Evolutionary conservation across 441 rosid genomes (phyloP).

Genomic region (Pelargonium australe): DNA sequence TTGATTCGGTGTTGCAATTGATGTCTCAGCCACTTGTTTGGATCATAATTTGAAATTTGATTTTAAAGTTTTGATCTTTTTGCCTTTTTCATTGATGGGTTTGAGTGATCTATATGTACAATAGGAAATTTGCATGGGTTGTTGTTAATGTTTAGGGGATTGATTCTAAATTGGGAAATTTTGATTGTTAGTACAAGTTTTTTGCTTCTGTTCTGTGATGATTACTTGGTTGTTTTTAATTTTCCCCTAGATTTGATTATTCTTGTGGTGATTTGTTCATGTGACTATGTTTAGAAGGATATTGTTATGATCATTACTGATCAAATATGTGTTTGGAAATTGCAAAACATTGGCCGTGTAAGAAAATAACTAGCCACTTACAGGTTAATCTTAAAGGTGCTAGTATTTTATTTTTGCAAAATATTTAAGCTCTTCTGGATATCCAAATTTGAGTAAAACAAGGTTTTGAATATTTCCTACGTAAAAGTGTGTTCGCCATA

Average conservation of each 20-base stretch:
- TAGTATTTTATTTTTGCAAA: not conserved
- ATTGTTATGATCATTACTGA: not conserved
- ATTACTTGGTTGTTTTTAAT: not conserved
- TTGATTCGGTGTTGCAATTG: no score
- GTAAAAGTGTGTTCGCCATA: not conserved
- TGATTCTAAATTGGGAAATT: constrained; percentile 6
- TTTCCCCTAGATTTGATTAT: not conserved
- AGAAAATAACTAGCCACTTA: not conserved
- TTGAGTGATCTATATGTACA: not conserved
- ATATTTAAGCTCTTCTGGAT: not conserved
- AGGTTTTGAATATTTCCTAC: not conserved
- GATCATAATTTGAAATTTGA: not conserved
- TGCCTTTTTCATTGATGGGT: not conserved
- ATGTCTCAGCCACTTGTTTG: not conserved
- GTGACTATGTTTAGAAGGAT: constrained; percentile 1
- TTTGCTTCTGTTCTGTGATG: not conserved
- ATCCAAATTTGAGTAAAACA: not conserved
- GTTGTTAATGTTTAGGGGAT: not conserved
- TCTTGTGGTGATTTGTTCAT: not conserved
- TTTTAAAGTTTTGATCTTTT: not conserved
- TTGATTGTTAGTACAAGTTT: not conserved
- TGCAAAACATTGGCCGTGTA: not conserved
- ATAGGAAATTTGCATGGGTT: not conserved
- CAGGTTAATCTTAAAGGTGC: not conserved
- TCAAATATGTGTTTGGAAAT: not conserved